These are phyloP conservation scores for Leishmania major DNA, from an alignment of 208 protist genomes.

Conservation along the genomic window DNA sequence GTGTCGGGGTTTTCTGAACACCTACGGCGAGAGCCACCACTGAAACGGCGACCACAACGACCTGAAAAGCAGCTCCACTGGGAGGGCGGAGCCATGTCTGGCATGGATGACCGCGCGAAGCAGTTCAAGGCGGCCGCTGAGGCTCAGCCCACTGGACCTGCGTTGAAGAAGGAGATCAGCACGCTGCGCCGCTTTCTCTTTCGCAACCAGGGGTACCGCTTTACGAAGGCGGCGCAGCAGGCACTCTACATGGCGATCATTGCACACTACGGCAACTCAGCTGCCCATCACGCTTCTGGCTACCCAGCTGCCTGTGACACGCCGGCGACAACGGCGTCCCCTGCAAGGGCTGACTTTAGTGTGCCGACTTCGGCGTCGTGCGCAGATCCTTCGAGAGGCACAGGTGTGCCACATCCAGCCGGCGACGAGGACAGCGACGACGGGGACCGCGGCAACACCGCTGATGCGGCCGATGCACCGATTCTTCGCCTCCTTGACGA, in stretches of 20 bases:
- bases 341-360: background rate
- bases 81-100: constrained; percentile 3
- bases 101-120: constrained; percentile 49
- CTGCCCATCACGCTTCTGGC: constrained; percentile 21
- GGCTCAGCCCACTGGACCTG: constrained; percentile 31
- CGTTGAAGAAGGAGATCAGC: constrained; percentile 45
- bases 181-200: constrained; percentile 54
- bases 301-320: background rate
- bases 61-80: background rate
- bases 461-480: constrained; percentile 22
- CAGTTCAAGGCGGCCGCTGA: constrained; percentile 51
- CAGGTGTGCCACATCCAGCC: background rate
- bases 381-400: background rate
- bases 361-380: background rate
- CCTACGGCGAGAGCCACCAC: background rate
- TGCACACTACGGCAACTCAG: constrained; percentile 44
- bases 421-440: background rate
- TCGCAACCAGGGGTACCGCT: constrained; percentile 59
- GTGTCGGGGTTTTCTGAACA: background rate
- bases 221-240: constrained; percentile 52
- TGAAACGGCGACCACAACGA: background rate
- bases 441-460: constrained; percentile 3
- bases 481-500: constrained; percentile 50
- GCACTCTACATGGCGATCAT: constrained; percentile 49
- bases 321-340: background rate